These are phyloP conservation scores for Margaritispora aquatica DNA, from an alignment of 495 filamentous ascomycete genomes.

Conservation along the genomic window DNA sequence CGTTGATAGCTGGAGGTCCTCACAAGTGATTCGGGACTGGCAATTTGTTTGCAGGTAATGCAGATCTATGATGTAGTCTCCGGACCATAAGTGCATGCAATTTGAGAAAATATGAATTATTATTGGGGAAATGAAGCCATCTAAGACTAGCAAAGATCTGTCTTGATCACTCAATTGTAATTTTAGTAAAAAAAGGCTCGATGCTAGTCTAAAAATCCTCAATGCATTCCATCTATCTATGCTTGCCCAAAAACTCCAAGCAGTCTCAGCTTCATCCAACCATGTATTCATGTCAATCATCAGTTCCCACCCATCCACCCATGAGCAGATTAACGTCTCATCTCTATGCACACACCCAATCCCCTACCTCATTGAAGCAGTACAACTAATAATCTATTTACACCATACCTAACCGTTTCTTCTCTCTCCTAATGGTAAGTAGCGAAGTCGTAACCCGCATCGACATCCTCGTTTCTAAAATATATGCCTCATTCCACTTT, in stretches of 20 bases:
- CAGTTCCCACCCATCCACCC: not conserved
- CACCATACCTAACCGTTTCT: constrained; percentile 20
- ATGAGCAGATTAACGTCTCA: not conserved
- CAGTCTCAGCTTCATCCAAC: not conserved
- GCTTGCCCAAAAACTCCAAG: not conserved
- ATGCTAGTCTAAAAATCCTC: not conserved
- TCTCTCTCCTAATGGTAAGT: constrained; percentile 70
- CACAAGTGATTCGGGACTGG: too few species aligned
- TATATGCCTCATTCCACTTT: constrained; percentile 70
- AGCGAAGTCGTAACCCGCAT: constrained; percentile 76
- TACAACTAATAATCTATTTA: not conserved
- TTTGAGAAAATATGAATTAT: too few species aligned
- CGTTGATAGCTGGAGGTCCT: too few species aligned
- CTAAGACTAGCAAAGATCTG: too few species aligned
- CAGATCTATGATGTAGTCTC: too few species aligned
- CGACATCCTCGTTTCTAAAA: constrained; percentile 80
- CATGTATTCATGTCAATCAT: not conserved
- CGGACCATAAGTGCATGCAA: too few species aligned
- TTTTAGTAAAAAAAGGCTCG: not conserved
- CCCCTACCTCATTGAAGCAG: not conserved
- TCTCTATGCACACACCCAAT: not conserved
- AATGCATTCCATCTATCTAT: not conserved
- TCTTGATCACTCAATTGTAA: too few species aligned
- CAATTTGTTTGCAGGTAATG: too few species aligned
- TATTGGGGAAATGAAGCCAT: too few species aligned